Base-by-base conservation (phyloP, 1,284 basidiomycete species). In the Irpex sp. region DNA sequence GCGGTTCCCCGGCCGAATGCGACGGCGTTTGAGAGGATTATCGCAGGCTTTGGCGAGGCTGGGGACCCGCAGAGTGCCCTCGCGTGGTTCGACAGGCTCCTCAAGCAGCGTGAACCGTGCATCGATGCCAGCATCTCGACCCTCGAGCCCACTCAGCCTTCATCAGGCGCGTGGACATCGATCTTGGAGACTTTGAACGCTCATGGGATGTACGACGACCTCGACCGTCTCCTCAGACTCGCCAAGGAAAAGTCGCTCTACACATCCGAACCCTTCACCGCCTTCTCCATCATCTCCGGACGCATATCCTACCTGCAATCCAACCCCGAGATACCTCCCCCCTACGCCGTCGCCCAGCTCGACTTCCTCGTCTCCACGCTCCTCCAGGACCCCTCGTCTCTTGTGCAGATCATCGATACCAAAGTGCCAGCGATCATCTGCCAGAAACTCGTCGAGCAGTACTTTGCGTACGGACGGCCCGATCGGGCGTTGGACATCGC, bases 11-110 rank as follows among this genome's bases (percentile, higher is more conserved):
- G 79, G 0, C 87, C 89, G 0, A 81, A 85, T 1, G 76, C 85
- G 0, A 81, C 84, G 0, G 88, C 91, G 0, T 91, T 88, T 71
- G 82, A 83, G 3, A 77, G 81, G 0, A 82, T 94, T 66, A 83
- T 97, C 63, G 72, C 74, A 0, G 89, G 88, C 0, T 93, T 95
- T 72, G 82, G 86, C 67, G 74, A 79, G 17, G 70, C 75, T 1
- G 86, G 86, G 5, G 90, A 95, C 67, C 68, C 88, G 8, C 70
- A 78, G 2, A 86, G 84, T 0, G 93, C 93, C 0, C 69, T 88
- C 46, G 72, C 79, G 8, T 94, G 92, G 93, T 92, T 90, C 70
- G 79, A 89, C 59, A 81, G 83, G 57, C 78, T 92, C 47, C 73
- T 88, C 46, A 15, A 59, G 15, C 72, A 78, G 55, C 81, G 84